These are phyloP conservation scores for Penicillium taxi DNA, from an alignment of 495 filamentous ascomycete genomes.

Conservation along the genomic window DNA sequence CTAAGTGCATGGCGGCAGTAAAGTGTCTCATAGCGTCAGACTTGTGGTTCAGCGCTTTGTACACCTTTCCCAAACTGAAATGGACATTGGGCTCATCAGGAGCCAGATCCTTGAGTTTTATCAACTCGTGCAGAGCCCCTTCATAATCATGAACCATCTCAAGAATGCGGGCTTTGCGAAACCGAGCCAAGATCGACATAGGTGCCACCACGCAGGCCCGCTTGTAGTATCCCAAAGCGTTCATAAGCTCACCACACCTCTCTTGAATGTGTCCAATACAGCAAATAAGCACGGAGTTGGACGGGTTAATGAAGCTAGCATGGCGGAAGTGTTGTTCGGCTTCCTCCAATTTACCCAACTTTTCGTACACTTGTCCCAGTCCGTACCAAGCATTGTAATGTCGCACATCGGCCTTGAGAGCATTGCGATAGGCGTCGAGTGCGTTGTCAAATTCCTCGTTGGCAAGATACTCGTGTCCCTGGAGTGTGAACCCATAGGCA, in stretches of 20 bases:
- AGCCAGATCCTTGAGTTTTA: slow-evolving; percentile 76
- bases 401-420: slow-evolving; percentile 73
- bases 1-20: slow-evolving; percentile 87
- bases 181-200: slow-evolving; percentile 68
- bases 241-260: slow-evolving; percentile 68
- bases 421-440: slow-evolving; percentile 70
- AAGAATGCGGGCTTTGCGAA: slow-evolving; percentile 84
- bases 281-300: slow-evolving; percentile 80
- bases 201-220: slow-evolving; percentile 77
- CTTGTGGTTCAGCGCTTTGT: slow-evolving; percentile 73
- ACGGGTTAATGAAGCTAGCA: slow-evolving; percentile 80
- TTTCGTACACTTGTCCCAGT: slow-evolving; percentile 85
- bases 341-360: slow-evolving; percentile 84
- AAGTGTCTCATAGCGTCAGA: slow-evolving; percentile 80
- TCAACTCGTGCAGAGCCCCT: slow-evolving; percentile 67
- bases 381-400: slow-evolving; percentile 99
- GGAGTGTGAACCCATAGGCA: slow-evolving; percentile 90
- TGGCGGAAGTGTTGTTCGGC: slow-evolving; percentile 86
- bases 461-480: slow-evolving; percentile 92
- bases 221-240: slow-evolving; percentile 71
- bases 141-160: slow-evolving; percentile 66
- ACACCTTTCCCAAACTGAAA: slow-evolving; percentile 80
- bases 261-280: slow-evolving; percentile 86
- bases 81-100: slow-evolving; percentile 95
- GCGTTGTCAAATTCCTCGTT: slow-evolving; percentile 98